Percentiles rank a stretch among this genome's conserved stretches.
phyloP scores from a whole-genome alignment of 2,329 filamentous ascomycete genomes.

The Sclerotinia spermophila region DNA sequence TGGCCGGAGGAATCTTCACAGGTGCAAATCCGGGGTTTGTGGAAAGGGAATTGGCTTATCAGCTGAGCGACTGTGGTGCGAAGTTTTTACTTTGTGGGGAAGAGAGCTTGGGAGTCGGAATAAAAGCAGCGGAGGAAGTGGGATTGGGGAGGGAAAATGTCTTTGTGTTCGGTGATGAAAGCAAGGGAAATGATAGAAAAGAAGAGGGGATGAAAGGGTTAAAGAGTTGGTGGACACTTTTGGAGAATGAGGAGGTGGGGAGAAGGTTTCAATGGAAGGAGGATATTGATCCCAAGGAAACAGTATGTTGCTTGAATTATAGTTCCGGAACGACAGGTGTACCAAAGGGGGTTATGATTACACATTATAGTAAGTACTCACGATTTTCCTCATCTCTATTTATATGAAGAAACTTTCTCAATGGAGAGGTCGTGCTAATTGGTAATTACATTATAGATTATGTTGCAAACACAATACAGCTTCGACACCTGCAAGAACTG shows the following conservation, averaged over 20 bases:
- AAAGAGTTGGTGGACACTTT: conserved; percentile 61
- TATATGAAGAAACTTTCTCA: neutral
- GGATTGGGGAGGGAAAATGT: conserved; percentile 54
- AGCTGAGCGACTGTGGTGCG: conserved; percentile 68
- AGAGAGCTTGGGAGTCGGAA: conserved; percentile 55
- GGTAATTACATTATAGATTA: conserved; percentile 16
- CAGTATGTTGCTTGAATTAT: conserved; percentile 63
- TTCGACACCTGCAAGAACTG: conserved; percentile 48
- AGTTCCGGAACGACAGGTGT: conserved; percentile 76
- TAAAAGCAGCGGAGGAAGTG: conserved; percentile 60
- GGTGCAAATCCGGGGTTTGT: conserved; percentile 59
- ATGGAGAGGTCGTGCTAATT: too few relatives aligned
- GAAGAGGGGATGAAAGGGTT: conserved; percentile 42
- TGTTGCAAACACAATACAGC: conserved; percentile 42
- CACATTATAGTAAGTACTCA: conserved; percentile 60
- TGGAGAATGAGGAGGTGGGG: conserved; percentile 51
- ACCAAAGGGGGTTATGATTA: conserved; percentile 66
- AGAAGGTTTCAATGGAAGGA: conserved; percentile 56
- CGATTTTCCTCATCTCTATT: too few relatives aligned
- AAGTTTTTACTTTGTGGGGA: conserved; percentile 64
- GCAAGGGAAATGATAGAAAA: conserved; percentile 35
- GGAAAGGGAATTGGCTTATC: conserved; percentile 68
- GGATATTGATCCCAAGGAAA: conserved; percentile 39
- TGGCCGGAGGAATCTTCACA: conserved; percentile 51
- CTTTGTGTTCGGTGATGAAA: conserved; percentile 63